Base-by-base conservation (phyloP, 2,329 filamentous ascomycete species). In the Exophiala aquamarina region DNA sequence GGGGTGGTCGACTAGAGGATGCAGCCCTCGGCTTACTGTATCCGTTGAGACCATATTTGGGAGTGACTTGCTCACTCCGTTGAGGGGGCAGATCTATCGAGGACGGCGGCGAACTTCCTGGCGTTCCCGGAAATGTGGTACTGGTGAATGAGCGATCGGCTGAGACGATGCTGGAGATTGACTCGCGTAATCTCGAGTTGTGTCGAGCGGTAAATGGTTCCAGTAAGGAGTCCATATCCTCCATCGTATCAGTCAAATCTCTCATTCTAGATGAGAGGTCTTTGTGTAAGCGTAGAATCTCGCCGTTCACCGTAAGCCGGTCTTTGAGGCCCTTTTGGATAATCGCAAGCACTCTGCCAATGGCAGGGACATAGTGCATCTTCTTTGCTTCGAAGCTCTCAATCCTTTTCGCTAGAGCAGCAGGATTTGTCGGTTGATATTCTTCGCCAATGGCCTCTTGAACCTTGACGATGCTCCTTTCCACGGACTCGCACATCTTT, bases 301-400 rank as follows among this genome's bases (percentile, higher is more conserved):
- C 93, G 35, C 93, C 93, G 63, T 98, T 97, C 45, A 97, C 89
- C 0, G 93, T 97, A 40, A 96, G 75, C n/a, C 93, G 83, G 62
- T 97, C 90, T 63, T 88, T 87, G 61, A 97, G 86, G n/a, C 93
- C 93, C 63, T 89, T 92, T 59, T 96, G 89, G 41, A 97, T 96
- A 63, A 97, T 94, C 31, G 86, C 84, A 14, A 97, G 71, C 6
- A 98, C 89, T 33, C 91, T 82, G 64, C 93, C 89, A 63, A 98
- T 94, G 2, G 93, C 92, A 8, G 91, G 89, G 1, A 90, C 87
- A 62, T 97, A 98, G 65, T 97, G 92, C 49, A 83, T 83, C 68
- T 92, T 94, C 75, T 97, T 98, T 34, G 87, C 89, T 64, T 96
- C 91, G 66, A 95, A 98, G 59, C 80, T 94, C 66, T 95, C 90